Conservation (phyloP, 2,329 filamentous ascomycete genomes). For the Neobulgaria alba region DNA sequence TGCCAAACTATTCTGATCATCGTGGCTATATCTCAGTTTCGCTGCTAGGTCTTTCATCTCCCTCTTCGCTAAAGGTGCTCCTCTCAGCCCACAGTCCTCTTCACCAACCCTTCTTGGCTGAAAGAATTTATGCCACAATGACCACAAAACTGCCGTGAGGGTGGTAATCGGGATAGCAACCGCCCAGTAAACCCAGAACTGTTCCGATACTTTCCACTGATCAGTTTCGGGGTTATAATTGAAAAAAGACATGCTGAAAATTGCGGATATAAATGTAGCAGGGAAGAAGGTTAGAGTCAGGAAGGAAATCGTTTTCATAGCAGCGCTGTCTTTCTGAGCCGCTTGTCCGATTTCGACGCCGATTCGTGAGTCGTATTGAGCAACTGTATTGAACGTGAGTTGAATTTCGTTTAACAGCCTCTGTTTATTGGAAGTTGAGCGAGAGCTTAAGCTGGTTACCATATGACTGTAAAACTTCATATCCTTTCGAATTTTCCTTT, state of each 20-base stretch:
- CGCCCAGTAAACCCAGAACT: conserved; percentile 1
- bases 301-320: conserved; percentile 44
- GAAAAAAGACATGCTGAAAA: conserved; percentile 4
- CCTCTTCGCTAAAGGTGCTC: too few species aligned
- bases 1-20: too few species aligned
- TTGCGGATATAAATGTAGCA: conserved; percentile 2
- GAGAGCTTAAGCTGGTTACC: not conserved
- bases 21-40: too few species aligned
- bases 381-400: conserved; percentile 33
- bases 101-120: not conserved
- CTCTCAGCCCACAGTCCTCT: too few species aligned
- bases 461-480: not conserved
- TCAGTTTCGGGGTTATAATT: not conserved
- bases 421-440: conserved; percentile 2
- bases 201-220: not conserved
- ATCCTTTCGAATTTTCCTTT: not conserved
- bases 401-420: conserved; percentile 6
- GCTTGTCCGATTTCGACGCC: conserved; percentile 34
- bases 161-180: not conserved
- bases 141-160: not conserved
- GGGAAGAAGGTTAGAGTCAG: conserved; percentile 37
- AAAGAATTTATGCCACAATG: conserved; percentile 1
- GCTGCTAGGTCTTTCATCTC: too few species aligned
- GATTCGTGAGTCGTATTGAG: conserved; percentile 33
- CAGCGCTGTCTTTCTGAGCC: conserved; percentile 36